Conservation (phyloP, 2,329 filamentous ascomycete genomes). For the Xylaria sp. region DNA sequence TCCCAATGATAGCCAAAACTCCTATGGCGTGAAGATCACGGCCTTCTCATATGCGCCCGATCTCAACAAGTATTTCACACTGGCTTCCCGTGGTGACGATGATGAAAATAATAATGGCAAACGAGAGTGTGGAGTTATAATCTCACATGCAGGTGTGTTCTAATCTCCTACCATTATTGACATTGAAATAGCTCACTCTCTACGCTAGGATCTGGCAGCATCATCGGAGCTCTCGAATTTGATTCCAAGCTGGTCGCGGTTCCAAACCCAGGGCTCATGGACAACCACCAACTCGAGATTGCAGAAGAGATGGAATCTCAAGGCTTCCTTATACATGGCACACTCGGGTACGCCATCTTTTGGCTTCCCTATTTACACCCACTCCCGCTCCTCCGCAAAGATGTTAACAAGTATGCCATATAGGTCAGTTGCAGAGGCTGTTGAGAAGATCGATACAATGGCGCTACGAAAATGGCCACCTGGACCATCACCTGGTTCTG, state of each 20-base stretch:
- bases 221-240: conserved; percentile 81
- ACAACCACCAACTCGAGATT: conserved; percentile 92
- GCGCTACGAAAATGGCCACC: conserved; percentile 43
- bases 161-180: background rate
- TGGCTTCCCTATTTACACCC: background rate
- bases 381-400: too few relatives aligned
- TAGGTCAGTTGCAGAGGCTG: conserved; percentile 42
- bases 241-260: conserved; percentile 86
- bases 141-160: conserved; percentile 85
- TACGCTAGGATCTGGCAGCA: conserved; percentile 81
- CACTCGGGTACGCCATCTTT: conserved; percentile 63
- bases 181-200: conserved; percentile 22
- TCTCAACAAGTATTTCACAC: conserved; percentile 67
- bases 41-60: conserved; percentile 76
- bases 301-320: conserved; percentile 78
- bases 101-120: conserved; percentile 40
- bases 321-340: conserved; percentile 80
- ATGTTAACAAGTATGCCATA: conserved; percentile 24
- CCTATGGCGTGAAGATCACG: conserved; percentile 60
- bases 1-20: conserved; percentile 38
- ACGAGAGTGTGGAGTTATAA: conserved; percentile 74
- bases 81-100: conserved; percentile 62
- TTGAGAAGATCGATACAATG: conserved; percentile 37
- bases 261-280: conserved; percentile 81
- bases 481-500: conserved; percentile 36